These are phyloP conservation scores for Fibroporia radiculosa DNA, from an alignment of 768 basidiomycete species.

Conservation along the genomic window DNA sequence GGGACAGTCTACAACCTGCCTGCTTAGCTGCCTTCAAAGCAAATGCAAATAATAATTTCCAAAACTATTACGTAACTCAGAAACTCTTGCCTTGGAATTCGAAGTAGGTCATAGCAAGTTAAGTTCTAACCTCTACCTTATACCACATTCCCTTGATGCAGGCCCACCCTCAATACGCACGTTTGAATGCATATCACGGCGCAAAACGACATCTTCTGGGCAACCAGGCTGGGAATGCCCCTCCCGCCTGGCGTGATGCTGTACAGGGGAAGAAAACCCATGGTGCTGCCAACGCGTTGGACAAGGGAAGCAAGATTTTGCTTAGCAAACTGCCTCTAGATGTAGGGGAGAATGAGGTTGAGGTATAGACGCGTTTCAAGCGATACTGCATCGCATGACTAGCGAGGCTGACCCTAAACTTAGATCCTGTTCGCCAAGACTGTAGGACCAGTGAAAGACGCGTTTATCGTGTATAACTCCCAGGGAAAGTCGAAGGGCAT, in stretches of 20 bases:
- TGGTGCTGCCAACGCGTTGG: slow-evolving; percentile 1
- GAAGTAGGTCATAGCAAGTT: too few species aligned
- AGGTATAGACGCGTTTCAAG: slow-evolving; percentile 37
- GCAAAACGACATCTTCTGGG: slow-evolving; percentile 53
- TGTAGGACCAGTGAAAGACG: slow-evolving; percentile 64
- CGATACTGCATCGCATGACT: not conserved
- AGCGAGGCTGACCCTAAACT: slow-evolving; percentile 2
- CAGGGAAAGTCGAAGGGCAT: slow-evolving; percentile 74
- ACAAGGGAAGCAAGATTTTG: slow-evolving; percentile 55
- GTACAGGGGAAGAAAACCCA: slow-evolving; percentile 9
- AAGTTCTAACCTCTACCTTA: too few species aligned
- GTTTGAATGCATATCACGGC: slow-evolving; percentile 41
- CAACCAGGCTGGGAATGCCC: slow-evolving; percentile 42
- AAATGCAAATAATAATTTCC: too few species aligned
- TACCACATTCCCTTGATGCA: slow-evolving; percentile 7
- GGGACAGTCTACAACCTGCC: too few species aligned
- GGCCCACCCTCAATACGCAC: slow-evolving; percentile 20
- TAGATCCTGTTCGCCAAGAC: slow-evolving; percentile 75
- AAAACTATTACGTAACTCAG: too few species aligned
- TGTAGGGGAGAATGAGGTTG: slow-evolving; percentile 60
- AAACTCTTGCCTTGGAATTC: too few species aligned
- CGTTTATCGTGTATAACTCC: slow-evolving; percentile 67
- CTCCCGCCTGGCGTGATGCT: slow-evolving; percentile 52
- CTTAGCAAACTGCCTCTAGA: slow-evolving; percentile 60
- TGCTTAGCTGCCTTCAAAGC: too few species aligned